Percentiles rank a stretch among this genome's conserved stretches.
These are phyloP conservation scores for Glarea lozoyensis DNA, from an alignment of 495 filamentous ascomycete species.

Conservation along the genomic window DNA sequence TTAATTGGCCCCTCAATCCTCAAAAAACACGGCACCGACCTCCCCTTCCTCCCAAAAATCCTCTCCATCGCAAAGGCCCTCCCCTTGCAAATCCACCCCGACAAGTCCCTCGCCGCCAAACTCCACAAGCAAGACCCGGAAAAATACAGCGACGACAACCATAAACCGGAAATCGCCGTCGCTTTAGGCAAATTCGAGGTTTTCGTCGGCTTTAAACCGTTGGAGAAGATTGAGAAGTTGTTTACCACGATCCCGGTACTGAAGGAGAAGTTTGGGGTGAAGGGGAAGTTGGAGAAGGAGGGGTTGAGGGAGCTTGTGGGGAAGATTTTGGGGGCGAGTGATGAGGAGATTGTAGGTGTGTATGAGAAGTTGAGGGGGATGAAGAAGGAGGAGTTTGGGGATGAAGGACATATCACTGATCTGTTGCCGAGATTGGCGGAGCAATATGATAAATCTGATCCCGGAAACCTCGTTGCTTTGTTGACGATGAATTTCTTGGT, in stretches of 20 bases:
- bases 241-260: slow-evolving; percentile 40
- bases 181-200: slow-evolving; percentile 70
- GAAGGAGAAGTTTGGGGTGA: slow-evolving; percentile 34
- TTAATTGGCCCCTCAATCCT: slow-evolving; percentile 57
- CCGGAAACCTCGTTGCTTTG: slow-evolving; percentile 56
- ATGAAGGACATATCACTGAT: slow-evolving; percentile 48
- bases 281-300: slow-evolving; percentile 46
- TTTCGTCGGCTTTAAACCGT: slow-evolving; percentile 67
- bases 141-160: slow-evolving; percentile 62
- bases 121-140: slow-evolving; percentile 55
- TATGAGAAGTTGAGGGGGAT: slow-evolving; percentile 40
- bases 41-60: slow-evolving; percentile 75
- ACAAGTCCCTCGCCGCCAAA: slow-evolving; percentile 53
- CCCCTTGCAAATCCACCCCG: slow-evolving; percentile 72
- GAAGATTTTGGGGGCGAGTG: slow-evolving; percentile 44
- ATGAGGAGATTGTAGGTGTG: slow-evolving; percentile 38
- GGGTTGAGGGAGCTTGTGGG: slow-evolving; percentile 51
- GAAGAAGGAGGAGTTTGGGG: slow-evolving; percentile 40
- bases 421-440: slow-evolving; percentile 54
- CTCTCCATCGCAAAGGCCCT: slow-evolving; percentile 72
- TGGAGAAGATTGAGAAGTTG: slow-evolving; percentile 48
- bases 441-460: slow-evolving; percentile 53
- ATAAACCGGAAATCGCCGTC: slow-evolving; percentile 78
- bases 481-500: slow-evolving; percentile 68
- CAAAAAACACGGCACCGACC: slow-evolving; percentile 52